Conservation (phyloP, 768 basidiomycete species). For the Dacryopinax primogenitus region DNA sequence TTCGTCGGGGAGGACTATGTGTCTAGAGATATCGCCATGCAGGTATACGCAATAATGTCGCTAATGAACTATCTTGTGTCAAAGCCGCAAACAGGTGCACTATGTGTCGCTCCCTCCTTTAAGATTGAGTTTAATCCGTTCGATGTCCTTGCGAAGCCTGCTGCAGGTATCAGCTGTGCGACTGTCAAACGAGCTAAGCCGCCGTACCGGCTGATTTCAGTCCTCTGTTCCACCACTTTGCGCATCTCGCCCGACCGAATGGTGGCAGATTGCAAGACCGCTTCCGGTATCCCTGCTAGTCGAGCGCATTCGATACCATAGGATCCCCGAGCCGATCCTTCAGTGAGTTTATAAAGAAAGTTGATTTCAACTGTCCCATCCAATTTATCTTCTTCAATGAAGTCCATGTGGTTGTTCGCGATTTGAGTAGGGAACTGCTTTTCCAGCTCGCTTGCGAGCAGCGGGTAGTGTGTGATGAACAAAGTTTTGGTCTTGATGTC, state of each 20-base stretch:
- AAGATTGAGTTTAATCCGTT: background rate
- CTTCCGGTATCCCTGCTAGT: constrained; percentile 68
- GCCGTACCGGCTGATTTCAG: constrained; percentile 14
- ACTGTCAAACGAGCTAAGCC: background rate
- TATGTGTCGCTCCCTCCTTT: background rate
- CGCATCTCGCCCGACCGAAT: constrained; percentile 43
- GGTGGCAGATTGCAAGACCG: constrained; percentile 49
- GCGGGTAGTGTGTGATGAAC: constrained; percentile 92
- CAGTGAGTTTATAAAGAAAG: constrained; percentile 67
- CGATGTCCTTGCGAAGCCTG: constrained; percentile 3
- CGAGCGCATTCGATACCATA: constrained; percentile 90
- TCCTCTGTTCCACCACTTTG: constrained; percentile 28
- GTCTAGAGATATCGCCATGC: background rate
- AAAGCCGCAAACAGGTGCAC: background rate
- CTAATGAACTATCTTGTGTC: constrained; percentile 12
- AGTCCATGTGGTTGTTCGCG: constrained; percentile 80
- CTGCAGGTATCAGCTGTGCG: background rate
- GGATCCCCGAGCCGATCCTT: constrained; percentile 62
- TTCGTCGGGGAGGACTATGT: background rate
- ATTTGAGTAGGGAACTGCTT: constrained; percentile 46
- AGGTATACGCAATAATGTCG: constrained; percentile 24
- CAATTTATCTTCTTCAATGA: constrained; percentile 50
- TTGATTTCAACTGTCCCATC: constrained; percentile 69
- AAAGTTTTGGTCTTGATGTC: constrained; percentile 54
- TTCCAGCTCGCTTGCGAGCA: constrained; percentile 58